A percentile compares a stretch with the other conserved stretches of the same genome.
phyloP scores from a whole-genome alignment of 139 green algal species.

The Raphidocelis subcapitata region DNA sequence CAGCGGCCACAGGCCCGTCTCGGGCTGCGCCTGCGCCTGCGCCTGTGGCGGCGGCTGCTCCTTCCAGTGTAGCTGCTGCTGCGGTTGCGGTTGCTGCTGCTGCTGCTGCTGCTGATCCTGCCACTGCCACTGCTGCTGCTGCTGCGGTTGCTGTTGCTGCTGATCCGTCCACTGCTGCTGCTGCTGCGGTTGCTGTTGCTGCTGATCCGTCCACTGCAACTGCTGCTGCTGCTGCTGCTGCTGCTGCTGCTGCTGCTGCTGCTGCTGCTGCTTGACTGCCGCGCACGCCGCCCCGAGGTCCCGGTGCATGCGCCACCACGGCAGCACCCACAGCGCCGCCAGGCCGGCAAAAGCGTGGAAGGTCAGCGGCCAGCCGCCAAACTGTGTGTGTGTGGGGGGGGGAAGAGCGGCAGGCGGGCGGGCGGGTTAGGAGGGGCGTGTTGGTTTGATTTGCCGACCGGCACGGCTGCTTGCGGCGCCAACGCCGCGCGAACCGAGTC shows the following conservation, averaged over 20 bases:
- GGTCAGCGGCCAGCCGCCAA: conserved; percentile 20
- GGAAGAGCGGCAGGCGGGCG: too few relatives aligned
- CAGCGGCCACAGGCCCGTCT: conserved; percentile 25
- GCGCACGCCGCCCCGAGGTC: neutral
- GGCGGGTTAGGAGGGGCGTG: too few relatives aligned
- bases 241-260: too few relatives aligned
- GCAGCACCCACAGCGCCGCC: conserved; percentile 57
- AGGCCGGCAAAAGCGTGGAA: conserved; percentile 63
- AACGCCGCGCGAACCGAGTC: too few relatives aligned
- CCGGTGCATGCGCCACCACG: conserved; percentile 48
- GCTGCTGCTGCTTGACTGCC: neutral
- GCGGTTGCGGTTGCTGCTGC: neutral
- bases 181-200: conserved; percentile 12
- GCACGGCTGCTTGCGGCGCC: too few relatives aligned
- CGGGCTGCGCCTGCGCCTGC: neutral
- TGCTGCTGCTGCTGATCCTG: neutral
- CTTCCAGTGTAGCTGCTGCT: neutral
- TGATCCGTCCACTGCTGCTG: conserved; percentile 5
- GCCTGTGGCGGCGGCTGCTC: neutral
- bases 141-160: conserved; percentile 7
- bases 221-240: conserved; percentile 4
- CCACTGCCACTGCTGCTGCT: neutral
- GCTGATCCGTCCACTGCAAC: neutral
- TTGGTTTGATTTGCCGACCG: too few relatives aligned
- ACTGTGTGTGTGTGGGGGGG: too few relatives aligned